Percentiles rank a stretch among this genome's conserved stretches.
phyloP scores from a whole-genome alignment of 768 basidiomycete genomes.

The Brasilioporus rufonigricans region DNA sequence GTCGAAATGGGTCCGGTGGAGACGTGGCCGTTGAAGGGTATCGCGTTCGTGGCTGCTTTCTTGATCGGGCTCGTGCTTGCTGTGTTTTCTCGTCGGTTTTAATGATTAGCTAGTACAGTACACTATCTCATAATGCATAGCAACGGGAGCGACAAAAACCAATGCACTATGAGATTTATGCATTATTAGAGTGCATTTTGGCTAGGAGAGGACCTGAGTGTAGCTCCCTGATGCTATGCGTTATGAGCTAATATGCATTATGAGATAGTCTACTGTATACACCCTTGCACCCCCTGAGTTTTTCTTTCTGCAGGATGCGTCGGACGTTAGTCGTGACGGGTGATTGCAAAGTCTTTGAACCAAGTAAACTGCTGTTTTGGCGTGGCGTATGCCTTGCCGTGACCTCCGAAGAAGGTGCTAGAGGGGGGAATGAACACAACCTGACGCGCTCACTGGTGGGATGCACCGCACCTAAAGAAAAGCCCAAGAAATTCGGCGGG shows the following conservation, averaged over 20 bases:
- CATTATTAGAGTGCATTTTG: too few relatives aligned
- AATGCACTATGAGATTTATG: too few relatives aligned
- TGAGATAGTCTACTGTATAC: too few relatives aligned
- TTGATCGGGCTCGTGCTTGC: slow-evolving; percentile 26
- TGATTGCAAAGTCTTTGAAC: slow-evolving; percentile 68
- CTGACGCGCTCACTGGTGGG: not conserved
- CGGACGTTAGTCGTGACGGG: slow-evolving; percentile 19
- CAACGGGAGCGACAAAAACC: too few relatives aligned
- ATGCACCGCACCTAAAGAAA: slow-evolving; percentile 67
- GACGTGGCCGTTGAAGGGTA: slow-evolving; percentile 13
- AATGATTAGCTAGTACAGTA: not conserved
- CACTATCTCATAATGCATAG: too few relatives aligned
- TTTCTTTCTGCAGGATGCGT: not conserved
- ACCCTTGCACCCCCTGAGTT: too few relatives aligned
- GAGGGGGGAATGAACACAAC: not conserved
- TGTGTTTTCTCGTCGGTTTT: slow-evolving; percentile 14
- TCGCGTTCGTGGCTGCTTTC: slow-evolving; percentile 18
- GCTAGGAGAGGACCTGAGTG: too few relatives aligned
- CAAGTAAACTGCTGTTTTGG: slow-evolving; percentile 73
- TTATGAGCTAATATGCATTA: too few relatives aligned
- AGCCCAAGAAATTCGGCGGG: slow-evolving; percentile 33
- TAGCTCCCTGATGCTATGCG: too few relatives aligned
- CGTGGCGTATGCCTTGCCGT: slow-evolving; percentile 30
- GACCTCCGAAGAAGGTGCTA: slow-evolving; percentile 69
- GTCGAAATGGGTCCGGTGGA: slow-evolving; percentile 50